Evolutionary conservation across 2,329 filamentous ascomycete species (phyloP).

Genomic region (Trichoderma arundinaceum): DNA sequence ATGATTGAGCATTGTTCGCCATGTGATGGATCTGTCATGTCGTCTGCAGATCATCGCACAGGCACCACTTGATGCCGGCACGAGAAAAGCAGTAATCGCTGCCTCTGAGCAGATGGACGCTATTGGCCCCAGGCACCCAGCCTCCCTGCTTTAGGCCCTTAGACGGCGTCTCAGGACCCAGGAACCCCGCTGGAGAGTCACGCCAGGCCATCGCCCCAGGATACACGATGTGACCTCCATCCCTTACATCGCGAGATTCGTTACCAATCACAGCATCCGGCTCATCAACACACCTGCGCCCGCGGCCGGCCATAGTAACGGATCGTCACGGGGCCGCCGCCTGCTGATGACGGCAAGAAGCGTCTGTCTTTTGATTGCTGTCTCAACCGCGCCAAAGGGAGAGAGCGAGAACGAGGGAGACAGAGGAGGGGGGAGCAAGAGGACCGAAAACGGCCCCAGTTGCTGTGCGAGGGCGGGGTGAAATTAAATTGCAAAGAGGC

Average conservation of each 20-base stretch:
- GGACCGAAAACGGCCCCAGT: background rate
- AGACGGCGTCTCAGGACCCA: constrained; percentile 18
- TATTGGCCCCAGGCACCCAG: constrained; percentile 21
- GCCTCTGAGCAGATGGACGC: background rate
- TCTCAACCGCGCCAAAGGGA: constrained; percentile 10
- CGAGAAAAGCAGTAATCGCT: background rate
- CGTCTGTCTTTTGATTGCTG: constrained; percentile 3
- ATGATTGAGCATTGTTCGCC: background rate
- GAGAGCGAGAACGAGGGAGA: background rate
- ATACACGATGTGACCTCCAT: constrained; percentile 21
- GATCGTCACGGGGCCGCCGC: constrained; percentile 19
- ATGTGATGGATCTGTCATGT: constrained; percentile 20
- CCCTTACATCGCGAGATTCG: constrained; percentile 13
- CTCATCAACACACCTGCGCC: background rate
- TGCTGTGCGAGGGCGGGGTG: constrained; percentile 3
- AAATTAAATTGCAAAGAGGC: constrained; percentile 2
- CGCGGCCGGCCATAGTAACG: constrained; percentile 3
- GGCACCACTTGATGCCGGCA: background rate
- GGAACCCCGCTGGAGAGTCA: constrained; percentile 25
- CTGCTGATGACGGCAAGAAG: constrained; percentile 27
- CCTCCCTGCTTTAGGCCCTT: constrained; percentile 23
- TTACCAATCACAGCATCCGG: constrained; percentile 15
- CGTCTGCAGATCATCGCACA: constrained; percentile 15
- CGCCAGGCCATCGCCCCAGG: constrained; percentile 7
- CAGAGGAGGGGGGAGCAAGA: background rate